Evolutionary conservation across 163 green algal species (phyloP), one percentile per base, ranked within the genome.

Genomic region (Volvox carteri): DNA sequence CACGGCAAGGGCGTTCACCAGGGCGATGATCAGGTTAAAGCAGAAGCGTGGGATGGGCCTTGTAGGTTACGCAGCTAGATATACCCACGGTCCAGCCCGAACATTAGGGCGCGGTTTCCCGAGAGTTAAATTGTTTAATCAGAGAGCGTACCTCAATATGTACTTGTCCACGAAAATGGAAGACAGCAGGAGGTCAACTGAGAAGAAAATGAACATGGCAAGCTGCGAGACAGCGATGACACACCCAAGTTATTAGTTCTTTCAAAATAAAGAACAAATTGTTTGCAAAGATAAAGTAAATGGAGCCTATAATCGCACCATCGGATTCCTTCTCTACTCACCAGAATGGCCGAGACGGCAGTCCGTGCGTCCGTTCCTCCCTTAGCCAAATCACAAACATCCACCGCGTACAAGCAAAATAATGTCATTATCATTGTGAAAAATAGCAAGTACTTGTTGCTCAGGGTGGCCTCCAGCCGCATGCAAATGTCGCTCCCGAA

Each of bases 71-170:
- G 8, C 54, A 65, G 54, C 5, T 65, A 23, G 54, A 65, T 23
- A 65, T 2, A 23, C 54, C 54, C 28, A 11, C n/a, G 54, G 19
- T 65, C 54, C 7, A 65, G 54, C 54, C 54, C 25, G 28, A 65
- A 23, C 8, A 23, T 19, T 12, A 65, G 54, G 8, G 19, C 54
- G 28, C 54, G 54, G 54, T 65, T 65, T 65, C 28, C 54, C 4
- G 54, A 19, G 28, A 23, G 28, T 65, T 65, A 65, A 65, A 65
- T 25, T 65, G 54, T 25, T 12, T 28, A 52, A 52, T 52, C 18
- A 8, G n/a, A n/a, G n/a, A 50, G 46, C 58, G 11, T 70, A 88
- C 83, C 83, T 88, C 11, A 88, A 30, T 8, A 88, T n/a, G 39
- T 88, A 88, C 28, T 74, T 74, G 19, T 81, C 68, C 68, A 83